phyloP scores from a whole-genome alignment of 2,329 filamentous ascomycete genomes.

The Lecanicillium sp. region DNA sequence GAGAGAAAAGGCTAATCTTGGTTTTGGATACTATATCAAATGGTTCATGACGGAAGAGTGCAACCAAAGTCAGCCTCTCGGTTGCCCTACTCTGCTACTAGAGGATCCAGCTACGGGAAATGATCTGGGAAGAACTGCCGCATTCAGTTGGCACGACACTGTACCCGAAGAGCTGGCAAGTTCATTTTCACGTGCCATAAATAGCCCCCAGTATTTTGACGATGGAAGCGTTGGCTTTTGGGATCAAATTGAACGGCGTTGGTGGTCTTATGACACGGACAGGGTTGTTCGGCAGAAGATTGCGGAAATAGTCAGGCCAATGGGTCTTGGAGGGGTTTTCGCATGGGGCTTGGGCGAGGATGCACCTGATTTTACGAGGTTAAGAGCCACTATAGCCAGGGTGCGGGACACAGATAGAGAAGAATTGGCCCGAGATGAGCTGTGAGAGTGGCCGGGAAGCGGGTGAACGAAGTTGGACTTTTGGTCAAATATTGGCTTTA shows the following conservation, averaged over 20 bases:
- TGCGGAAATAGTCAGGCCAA: slow-evolving; percentile 44
- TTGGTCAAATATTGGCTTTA: neutral
- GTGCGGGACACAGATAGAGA: slow-evolving; percentile 11
- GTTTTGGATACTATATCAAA: slow-evolving; percentile 61
- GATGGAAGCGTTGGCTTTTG: slow-evolving; percentile 67
- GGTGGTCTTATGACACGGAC: slow-evolving; percentile 68
- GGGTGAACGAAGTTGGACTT: neutral
- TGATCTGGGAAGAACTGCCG: slow-evolving; percentile 48
- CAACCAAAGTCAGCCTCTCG: slow-evolving; percentile 34
- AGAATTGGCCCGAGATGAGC: slow-evolving; percentile 16
- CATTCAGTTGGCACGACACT: slow-evolving; percentile 52
- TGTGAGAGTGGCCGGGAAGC: slow-evolving; percentile 13
- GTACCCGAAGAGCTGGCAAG: slow-evolving; percentile 41
- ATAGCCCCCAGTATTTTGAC: slow-evolving; percentile 36
- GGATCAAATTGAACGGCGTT: slow-evolving; percentile 49
- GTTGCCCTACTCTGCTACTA: slow-evolving; percentile 45
- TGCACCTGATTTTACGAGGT: slow-evolving; percentile 32
- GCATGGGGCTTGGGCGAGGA: slow-evolving; percentile 71
- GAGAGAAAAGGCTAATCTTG: slow-evolving; percentile 48
- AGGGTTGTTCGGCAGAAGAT: slow-evolving; percentile 55
- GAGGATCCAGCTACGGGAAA: slow-evolving; percentile 50
- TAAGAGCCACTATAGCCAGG: slow-evolving; percentile 24
- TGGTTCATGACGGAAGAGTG: slow-evolving; percentile 47
- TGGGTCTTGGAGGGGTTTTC: slow-evolving; percentile 60
- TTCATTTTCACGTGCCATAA: slow-evolving; percentile 50